Percentiles rank a stretch among this genome's conserved stretches.
These are phyloP conservation scores for Dendryphion nanum DNA, from an alignment of 2,329 filamentous ascomycete species.

Conservation along the genomic window DNA sequence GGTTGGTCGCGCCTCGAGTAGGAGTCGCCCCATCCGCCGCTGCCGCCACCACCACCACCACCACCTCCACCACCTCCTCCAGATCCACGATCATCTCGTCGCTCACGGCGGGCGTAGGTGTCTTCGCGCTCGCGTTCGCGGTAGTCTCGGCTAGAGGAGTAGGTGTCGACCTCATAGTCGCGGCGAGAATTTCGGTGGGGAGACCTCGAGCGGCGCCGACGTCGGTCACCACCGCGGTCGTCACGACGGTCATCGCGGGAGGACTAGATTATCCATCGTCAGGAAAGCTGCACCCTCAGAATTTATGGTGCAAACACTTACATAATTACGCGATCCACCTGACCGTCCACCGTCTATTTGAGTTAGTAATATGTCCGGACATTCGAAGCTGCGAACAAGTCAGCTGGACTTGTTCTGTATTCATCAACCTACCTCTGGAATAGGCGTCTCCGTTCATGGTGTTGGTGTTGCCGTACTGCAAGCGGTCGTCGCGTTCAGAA, in stretches of 20 bases:
- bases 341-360: constrained; percentile 37
- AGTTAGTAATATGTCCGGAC: constrained; percentile 25
- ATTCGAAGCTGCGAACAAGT: constrained; percentile 27
- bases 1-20: constrained; percentile 36
- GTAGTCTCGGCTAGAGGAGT: constrained; percentile 90
- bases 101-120: constrained; percentile 70
- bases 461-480: constrained; percentile 2
- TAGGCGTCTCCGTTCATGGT: constrained; percentile 86
- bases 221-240: constrained; percentile 25
- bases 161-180: constrained; percentile 75
- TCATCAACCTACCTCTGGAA: constrained; percentile 64
- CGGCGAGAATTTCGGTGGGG: constrained; percentile 70
- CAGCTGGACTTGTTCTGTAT: constrained; percentile 34
- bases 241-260: constrained; percentile 32
- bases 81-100: constrained; percentile 53
- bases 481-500: neutral
- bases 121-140: constrained; percentile 93
- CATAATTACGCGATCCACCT: constrained; percentile 39
- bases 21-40: constrained; percentile 65
- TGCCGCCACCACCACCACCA: too few species aligned
- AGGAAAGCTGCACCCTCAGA: neutral
- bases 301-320: constrained; percentile 33
- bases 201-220: constrained; percentile 78
- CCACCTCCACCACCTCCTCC: too few species aligned
- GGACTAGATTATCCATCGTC: neutral